Evolutionary conservation across 2,329 filamentous ascomycete species (phyloP).

Genomic region (Calonectria montana): DNA sequence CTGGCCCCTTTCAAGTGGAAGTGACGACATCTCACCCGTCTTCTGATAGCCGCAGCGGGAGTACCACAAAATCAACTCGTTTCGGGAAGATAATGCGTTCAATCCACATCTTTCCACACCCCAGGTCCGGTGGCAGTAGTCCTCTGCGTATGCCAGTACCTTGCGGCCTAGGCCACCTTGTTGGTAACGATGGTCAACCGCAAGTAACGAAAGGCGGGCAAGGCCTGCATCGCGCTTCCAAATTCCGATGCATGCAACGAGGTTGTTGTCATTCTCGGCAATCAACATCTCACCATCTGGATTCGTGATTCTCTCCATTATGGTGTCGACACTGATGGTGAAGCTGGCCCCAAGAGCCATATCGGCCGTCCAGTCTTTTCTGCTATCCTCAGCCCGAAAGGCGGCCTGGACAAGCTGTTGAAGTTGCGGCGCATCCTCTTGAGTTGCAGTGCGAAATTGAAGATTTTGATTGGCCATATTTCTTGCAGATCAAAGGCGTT

Average conservation of each 20-base stretch:
- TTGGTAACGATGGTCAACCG: slow-evolving; percentile 47
- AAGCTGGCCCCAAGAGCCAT: slow-evolving; percentile 74
- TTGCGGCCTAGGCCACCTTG: slow-evolving; percentile 47
- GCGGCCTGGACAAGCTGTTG: slow-evolving; percentile 53
- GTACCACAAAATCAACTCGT: slow-evolving; percentile 51
- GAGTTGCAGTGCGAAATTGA: slow-evolving; percentile 51
- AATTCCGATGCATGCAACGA: slow-evolving; percentile 46
- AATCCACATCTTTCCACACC: slow-evolving; percentile 43
- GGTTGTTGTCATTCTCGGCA: slow-evolving; percentile 30
- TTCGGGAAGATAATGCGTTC: slow-evolving; percentile 49
- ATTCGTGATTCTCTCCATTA: slow-evolving; percentile 61
- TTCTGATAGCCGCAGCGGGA: slow-evolving; percentile 45
- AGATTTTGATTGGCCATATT: slow-evolving; percentile 34
- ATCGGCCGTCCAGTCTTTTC: slow-evolving; percentile 48
- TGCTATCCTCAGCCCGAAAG: slow-evolving; percentile 53
- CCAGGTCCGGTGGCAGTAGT: slow-evolving; percentile 44
- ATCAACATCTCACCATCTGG: slow-evolving; percentile 46
- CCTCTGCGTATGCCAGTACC: slow-evolving; percentile 47
- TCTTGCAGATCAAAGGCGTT: not conserved
- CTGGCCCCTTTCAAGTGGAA: slow-evolving; percentile 41
- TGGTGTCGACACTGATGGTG: slow-evolving; percentile 74
- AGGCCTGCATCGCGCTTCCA: slow-evolving; percentile 35
- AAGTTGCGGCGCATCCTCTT: slow-evolving; percentile 49
- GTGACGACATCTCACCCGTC: slow-evolving; percentile 48
- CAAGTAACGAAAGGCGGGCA: slow-evolving; percentile 49